Percentiles rank a stretch among this genome's conserved stretches.
Evolutionary conservation across 106 monocot species (phyloP).

Genomic region (Allium fistulosum): DNA sequence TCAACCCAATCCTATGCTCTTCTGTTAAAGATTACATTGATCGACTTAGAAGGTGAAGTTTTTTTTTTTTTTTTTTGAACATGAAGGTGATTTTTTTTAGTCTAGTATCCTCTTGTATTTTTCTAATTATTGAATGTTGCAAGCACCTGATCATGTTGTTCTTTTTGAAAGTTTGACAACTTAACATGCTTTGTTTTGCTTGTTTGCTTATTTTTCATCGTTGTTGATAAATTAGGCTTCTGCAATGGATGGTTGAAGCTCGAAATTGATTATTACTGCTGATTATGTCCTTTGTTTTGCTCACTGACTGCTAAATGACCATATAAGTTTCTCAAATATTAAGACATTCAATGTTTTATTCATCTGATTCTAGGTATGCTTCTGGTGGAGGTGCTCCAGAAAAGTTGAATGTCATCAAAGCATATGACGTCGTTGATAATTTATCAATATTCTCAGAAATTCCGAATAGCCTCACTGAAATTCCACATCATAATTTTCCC

Average conservation of each 20-base stretch:
- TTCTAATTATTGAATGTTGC: too few species aligned
- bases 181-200: not conserved
- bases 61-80: not conserved
- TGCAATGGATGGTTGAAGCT: too few species aligned
- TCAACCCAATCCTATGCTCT: constrained; percentile 32
- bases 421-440: not conserved
- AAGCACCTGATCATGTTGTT: too few species aligned
- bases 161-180: not conserved
- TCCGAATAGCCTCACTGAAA: constrained; percentile 30
- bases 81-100: constrained; percentile 9
- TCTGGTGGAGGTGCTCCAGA: not conserved
- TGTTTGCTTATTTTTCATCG: not conserved
- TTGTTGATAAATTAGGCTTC: not conserved
- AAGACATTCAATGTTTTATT: not conserved
- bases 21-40: constrained; percentile 21
- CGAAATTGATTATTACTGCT: too few species aligned
- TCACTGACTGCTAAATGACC: too few species aligned
- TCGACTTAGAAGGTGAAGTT: constrained; percentile 23
- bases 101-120: not conserved
- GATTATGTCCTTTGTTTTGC: not conserved
- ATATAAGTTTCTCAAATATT: too few species aligned
- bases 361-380: not conserved
- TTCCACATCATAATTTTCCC: constrained; percentile 32
- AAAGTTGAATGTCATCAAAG: not conserved
- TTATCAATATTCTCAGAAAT: constrained; percentile 26